A percentile compares a stretch with the other conserved stretches of the same genome.
These are phyloP conservation scores for Solanum rostratum DNA, from an alignment of 257 asterid species.

Conservation along the genomic window DNA sequence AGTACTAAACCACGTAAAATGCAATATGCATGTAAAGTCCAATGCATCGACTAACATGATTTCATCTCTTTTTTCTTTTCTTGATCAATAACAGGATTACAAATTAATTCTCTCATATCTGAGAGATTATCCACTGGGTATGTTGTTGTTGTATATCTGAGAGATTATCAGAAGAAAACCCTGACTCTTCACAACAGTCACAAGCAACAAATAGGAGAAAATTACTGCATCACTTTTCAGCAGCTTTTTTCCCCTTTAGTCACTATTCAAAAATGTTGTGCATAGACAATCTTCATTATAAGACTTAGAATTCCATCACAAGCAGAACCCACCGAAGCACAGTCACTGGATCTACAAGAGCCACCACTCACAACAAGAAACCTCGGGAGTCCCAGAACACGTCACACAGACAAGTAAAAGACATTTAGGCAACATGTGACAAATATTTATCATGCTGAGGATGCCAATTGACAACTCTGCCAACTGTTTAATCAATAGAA, in stretches of 20 bases:
- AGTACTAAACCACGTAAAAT: neutral
- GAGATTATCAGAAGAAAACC: neutral
- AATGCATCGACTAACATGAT: neutral
- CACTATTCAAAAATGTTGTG: neutral
- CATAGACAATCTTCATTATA: neutral
- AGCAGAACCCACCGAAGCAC: neutral
- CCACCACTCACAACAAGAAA: neutral
- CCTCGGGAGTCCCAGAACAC: neutral
- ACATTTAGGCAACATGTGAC: neutral
- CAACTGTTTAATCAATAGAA: neutral
- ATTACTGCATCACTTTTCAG: neutral
- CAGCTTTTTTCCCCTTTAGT: neutral
- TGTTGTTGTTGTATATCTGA: no score
- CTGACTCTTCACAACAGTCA: neutral
- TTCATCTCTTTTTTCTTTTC: neutral
- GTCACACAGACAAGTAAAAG: neutral
- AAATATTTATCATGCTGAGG: neutral
- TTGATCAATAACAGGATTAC: neutral
- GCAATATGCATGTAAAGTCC: neutral
- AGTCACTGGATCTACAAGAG: neutral
- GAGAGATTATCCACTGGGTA: neutral
- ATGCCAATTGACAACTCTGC: neutral
- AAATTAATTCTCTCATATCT: neutral
- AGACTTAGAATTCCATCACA: neutral
- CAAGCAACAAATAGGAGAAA: neutral